Evolutionary conservation across 441 rosid species (phyloP), one percentile per base, ranked within the genome.

Genomic region (Iberis amara): DNA sequence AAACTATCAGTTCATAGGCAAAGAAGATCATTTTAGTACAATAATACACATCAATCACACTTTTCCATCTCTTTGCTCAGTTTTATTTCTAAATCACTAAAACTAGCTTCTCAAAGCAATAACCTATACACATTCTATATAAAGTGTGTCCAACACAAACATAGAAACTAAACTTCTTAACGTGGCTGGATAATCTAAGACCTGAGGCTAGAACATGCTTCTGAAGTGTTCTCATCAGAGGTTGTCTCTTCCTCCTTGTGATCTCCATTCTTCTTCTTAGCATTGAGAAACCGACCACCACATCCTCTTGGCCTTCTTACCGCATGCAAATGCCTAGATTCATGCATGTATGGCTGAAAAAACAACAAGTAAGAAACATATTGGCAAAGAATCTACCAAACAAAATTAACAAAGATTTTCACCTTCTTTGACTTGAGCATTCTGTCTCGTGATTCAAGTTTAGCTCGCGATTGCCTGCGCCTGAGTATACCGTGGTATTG

Each of bases 301-400:
- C 77, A 74, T 73, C 97, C 98, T 68, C 98, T 85, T 15, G 95
- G 96, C 58, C 98, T 72, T 80, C 74, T 77, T 57, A 91, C 58
- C 4, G 98, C 98, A 76, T 91, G 98, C 59, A 71, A 74, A 79
- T 91, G 96, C 2, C 98, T 86, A 52, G 98, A 91, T 62, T 91
- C 98, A 48, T 91, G 98, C 76, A 91, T 68, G 65, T 91, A 91
- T 10, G 98, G 96, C 98, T 90, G 85, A 77, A 33, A 4, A 61
- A 4, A 61, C 39, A 63, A n/a, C 6, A 9, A 33, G 44, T 39
- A 30, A 32, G 45, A n/a, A 33, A 46, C 44, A 37, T 14, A 47
- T 40, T 15, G 11, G 31, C 23, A 36, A 53, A 28, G 11, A 33
- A 10, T 36, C 36, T n/a, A 39, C 12, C 18, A 40, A 31, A 57